Conservation (phyloP, 2,329 filamentous ascomycete species). For the Coniochaeta pulveracea region DNA sequence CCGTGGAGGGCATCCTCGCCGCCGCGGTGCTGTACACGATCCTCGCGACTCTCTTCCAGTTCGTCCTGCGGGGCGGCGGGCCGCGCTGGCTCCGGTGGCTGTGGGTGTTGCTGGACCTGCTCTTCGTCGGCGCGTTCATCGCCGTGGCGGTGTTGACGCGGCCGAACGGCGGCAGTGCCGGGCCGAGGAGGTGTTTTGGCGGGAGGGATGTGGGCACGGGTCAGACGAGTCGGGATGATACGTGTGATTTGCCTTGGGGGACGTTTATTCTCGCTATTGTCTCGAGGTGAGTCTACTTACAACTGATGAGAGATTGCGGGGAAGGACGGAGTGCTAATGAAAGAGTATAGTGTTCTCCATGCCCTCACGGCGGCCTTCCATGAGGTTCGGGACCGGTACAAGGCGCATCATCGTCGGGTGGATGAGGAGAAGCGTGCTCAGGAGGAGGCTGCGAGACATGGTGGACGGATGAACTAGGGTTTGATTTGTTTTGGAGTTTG, state of each 20-base stretch:
- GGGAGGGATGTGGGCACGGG: conserved; percentile 10
- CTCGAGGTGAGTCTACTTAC: conserved; percentile 26
- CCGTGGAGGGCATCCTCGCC: conserved; percentile 31
- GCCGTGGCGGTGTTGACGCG: conserved; percentile 27
- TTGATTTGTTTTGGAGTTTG: neutral
- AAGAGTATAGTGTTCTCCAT: conserved; percentile 24
- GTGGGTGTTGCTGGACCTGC: conserved; percentile 25
- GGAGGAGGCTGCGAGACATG: neutral
- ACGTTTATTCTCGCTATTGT: conserved; percentile 30
- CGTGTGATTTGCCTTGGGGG: conserved; percentile 28
- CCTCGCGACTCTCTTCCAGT: conserved; percentile 20
- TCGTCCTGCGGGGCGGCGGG: conserved; percentile 20
- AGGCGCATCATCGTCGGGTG: neutral
- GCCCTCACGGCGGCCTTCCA: conserved; percentile 28
- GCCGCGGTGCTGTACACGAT: conserved; percentile 31
- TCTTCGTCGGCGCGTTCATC: conserved; percentile 29
- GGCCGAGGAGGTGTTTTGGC: conserved; percentile 17
- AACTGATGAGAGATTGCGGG: neutral
- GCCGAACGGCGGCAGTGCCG: conserved; percentile 20
- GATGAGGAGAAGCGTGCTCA: conserved; percentile 3
- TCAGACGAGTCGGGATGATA: conserved; percentile 8
- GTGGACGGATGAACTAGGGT: conserved; percentile 2
- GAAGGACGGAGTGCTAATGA: neutral
- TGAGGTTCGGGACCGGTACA: conserved; percentile 12
- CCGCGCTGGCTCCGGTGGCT: conserved; percentile 23